Evolutionary conservation across 2,329 filamentous ascomycete species (phyloP).

Genomic region (Fonsecaea pedrosoi): DNA sequence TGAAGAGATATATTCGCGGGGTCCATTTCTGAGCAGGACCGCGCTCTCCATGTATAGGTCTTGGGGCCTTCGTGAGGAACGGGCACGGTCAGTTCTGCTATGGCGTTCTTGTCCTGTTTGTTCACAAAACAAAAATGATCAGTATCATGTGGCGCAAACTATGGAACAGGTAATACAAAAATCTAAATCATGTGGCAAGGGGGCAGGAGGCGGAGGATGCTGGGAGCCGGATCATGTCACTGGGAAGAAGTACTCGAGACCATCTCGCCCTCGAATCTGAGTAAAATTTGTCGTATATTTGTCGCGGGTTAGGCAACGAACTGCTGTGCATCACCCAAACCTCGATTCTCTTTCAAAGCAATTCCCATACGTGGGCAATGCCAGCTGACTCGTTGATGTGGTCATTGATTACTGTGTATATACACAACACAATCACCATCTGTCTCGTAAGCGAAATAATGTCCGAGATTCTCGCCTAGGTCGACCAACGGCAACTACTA

Average conservation of each 20-base stretch:
- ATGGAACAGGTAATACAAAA: conserved; percentile 2
- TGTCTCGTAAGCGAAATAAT: background rate
- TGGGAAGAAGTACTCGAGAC: background rate
- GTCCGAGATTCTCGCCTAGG: background rate
- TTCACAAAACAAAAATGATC: background rate
- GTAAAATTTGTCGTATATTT: conserved; percentile 11
- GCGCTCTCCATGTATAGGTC: background rate
- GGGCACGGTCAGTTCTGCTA: background rate
- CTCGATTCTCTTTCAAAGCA: background rate
- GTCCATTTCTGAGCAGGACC: background rate
- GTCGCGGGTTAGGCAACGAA: background rate
- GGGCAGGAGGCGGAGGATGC: conserved; percentile 1
- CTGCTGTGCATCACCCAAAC: background rate
- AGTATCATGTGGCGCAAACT: background rate
- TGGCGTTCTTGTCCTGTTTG: background rate
- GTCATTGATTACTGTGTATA: background rate
- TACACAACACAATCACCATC: background rate
- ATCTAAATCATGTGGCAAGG: background rate
- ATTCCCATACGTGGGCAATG: background rate
- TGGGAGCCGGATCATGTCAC: background rate
- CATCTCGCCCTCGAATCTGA: conserved; percentile 14
- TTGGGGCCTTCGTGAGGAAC: background rate
- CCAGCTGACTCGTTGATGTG: conserved; percentile 1
- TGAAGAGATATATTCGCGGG: background rate
- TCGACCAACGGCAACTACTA: background rate